A percentile compares a stretch with the other conserved stretches of the same genome.
These are phyloP conservation scores for Mucor sp. DNA, from an alignment of 371 early-diverging fungal species.

Conservation along the genomic window DNA sequence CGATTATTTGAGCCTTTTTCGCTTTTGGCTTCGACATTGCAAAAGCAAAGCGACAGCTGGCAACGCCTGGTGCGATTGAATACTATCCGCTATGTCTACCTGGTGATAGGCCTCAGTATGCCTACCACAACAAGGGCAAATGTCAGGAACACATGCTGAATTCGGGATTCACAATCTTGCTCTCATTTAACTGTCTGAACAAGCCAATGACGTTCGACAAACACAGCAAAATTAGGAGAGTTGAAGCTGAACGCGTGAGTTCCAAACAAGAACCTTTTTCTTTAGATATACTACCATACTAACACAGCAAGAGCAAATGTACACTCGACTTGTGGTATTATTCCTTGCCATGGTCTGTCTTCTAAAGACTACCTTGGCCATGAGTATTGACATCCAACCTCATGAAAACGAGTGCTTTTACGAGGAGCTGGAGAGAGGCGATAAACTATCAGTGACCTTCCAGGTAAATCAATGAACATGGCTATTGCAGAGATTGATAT, in stretches of 20 bases:
- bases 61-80: no score
- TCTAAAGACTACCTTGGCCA: constrained; percentile 1
- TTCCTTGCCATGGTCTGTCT: constrained; percentile 10
- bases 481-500: background rate
- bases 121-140: background rate
- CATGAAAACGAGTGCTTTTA: constrained; percentile 62
- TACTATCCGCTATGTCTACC: background rate
- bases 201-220: background rate
- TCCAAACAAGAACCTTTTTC: background rate
- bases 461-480: constrained; percentile 42
- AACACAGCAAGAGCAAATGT: background rate
- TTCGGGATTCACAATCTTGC: background rate
- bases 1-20: background rate
- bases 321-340: constrained; percentile 11
- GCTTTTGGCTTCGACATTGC: background rate
- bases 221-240: background rate
- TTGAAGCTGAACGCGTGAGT: background rate
- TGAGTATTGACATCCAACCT: constrained; percentile 53
- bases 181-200: background rate
- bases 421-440: constrained; percentile 59
- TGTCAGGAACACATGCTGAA: background rate
- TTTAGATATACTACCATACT: background rate
- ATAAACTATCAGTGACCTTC: constrained; percentile 66
- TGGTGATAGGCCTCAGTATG: background rate
- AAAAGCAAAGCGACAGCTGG: background rate